Evolutionary conservation across 306 rosid genomes (phyloP), one percentile per base, ranked within the genome.

Genomic region (Prosopis cineraria): DNA sequence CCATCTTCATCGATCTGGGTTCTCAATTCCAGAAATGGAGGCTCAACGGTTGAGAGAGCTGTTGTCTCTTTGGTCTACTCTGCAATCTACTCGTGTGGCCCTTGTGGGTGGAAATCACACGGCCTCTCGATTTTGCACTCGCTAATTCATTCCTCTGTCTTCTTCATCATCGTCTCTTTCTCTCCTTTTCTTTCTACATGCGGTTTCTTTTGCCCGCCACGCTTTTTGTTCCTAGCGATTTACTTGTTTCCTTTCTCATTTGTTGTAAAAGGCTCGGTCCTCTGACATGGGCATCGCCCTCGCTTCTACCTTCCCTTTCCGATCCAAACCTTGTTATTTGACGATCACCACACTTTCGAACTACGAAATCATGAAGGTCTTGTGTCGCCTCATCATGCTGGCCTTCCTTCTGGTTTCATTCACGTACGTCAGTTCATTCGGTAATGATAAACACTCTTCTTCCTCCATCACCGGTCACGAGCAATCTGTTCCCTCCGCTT

Each of bases 41-140:
- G 84, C 86, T 50, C 87, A 83, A 82, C 77, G 98, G 74, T 81
- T 86, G 87, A 91, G 82, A 75, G 86, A 90, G 33, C 85, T 93
- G 73, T 40, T 93, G 85, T 79, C 78, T 25, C 73, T 93, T 55
- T 90, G 88, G 87, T 88, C 85, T 5, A 62, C 79, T 10, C 58
- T 82, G 37, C 88, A 81, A 84, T 80, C 59, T 60, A 80, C 59
- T 0, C 84, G 85, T 1, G 81, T 87, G 0, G 84, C 88, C 53
- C 93, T 93, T 74, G 93, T 91, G 88, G 98, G 95, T 87, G 98
- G 97, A 69, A 93, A 93, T 66, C 98, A 93, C 78, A 93, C 97
- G 47, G 90, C 92, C 3, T 86, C 97, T 6, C 85, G 98, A 80
- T 93, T 93, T 55, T 91, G 98, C 79, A 84, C 88, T 76, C 97